Base-by-base conservation (phyloP, 108 stramenopile genomes). In the Nitzschia sp. region DNA sequence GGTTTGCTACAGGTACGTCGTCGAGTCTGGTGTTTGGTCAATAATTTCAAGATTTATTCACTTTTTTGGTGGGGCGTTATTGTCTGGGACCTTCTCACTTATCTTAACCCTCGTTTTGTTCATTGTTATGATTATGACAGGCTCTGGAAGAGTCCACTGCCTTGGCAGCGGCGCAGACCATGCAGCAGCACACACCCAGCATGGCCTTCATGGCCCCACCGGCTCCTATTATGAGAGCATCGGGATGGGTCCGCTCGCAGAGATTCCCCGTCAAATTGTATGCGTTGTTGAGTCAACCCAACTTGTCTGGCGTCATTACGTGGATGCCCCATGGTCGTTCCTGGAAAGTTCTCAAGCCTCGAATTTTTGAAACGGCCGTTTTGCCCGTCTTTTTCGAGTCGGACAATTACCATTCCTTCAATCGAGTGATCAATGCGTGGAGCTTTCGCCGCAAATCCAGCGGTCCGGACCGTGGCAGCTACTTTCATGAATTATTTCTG, bases 291-390 rank as follows among this genome's bases (percentile, higher is more conserved):
- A 47, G 63, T 27, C 70, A 75, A 26, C 58, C 74, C 29, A 62
- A 58, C 23, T 47, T 79, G 19, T 24, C 54, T 8, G 30, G 65
- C 21, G 54, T 82, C 18, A 77, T 85, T 59, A 59, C 59, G 11
- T 86, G 85, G 85, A 67, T 82, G 69, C 85, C 85, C 4, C 85
- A 86, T 58, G 85, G 85, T 25, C 77, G 85, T 35, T 74, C 76
- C 29, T 86, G 82, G 82, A 83, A 76, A 54, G 72, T 86, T 11
- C 36, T 78, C 23, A 72, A 81, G 54, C 78, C 81, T 48, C 68
- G 82, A 2, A 59, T 66, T 25, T 86, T 89, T 70, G 85, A 85
- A 76, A 72, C 62, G 17, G 66, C 72, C 18, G 77, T 89, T 19
- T 76, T 83, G 72, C 88, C 88, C 9, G 72, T 71, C 53, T 89